Evolutionary conservation across 257 asterid genomes (phyloP).

Genomic region (Solanum sejunctum): DNA sequence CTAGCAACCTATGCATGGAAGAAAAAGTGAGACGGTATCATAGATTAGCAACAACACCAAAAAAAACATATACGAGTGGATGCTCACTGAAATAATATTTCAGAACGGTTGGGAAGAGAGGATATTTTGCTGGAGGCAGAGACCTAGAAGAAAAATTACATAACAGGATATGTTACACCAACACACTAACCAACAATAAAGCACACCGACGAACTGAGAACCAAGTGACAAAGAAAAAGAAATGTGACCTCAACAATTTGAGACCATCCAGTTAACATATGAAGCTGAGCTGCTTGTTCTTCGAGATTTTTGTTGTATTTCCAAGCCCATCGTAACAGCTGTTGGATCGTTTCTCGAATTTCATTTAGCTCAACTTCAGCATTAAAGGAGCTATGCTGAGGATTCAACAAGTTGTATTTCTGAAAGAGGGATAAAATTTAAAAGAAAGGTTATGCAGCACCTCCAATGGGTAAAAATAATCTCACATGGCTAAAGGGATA

Average conservation of each 20-base stretch:
- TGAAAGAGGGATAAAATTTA: conserved; percentile 9
- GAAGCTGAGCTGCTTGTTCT: conserved; percentile 98
- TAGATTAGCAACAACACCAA: background rate
- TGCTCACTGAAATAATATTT: conserved; percentile 73
- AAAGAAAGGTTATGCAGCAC: background rate
- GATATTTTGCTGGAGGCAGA: conserved; percentile 77
- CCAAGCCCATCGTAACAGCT: conserved; percentile 91
- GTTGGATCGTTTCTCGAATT: conserved; percentile 67
- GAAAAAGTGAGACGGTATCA: background rate
- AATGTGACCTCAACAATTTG: conserved; percentile 80
- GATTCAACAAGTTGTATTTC: conserved; percentile 51
- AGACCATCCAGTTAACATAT: conserved; percentile 92
- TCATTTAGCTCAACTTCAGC: conserved; percentile 77
- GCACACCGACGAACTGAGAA: background rate
- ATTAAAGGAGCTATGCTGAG: conserved; percentile 45
- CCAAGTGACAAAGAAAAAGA: background rate
- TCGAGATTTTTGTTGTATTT: conserved; percentile 89
- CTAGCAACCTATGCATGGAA: conserved; percentile 52
- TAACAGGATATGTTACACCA: background rate
- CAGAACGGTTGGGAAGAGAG: conserved; percentile 57
- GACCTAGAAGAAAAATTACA: conserved; percentile 31
- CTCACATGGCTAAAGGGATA: background rate
- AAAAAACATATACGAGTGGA: background rate
- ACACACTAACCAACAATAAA: background rate
- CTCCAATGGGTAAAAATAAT: background rate